These are phyloP conservation scores for Rhodotorula sp. DNA, from an alignment of 1,284 basidiomycete genomes.

Conservation along the genomic window DNA sequence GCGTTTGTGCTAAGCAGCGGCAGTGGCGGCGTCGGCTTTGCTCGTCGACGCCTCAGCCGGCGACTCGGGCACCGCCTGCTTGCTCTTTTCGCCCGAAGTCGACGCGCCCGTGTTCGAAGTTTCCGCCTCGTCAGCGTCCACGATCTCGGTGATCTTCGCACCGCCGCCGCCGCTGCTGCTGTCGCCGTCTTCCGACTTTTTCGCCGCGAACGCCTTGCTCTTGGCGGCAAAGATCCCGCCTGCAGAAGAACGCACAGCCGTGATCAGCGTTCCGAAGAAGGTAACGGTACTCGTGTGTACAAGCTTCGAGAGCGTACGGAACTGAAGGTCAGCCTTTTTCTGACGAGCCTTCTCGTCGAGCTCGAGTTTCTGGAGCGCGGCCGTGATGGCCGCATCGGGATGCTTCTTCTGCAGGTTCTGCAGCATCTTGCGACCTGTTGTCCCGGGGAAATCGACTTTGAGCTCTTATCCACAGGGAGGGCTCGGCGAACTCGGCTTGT, in stretches of 20 bases:
- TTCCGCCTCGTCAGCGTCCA: too few relatives aligned
- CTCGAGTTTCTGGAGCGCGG: conserved; percentile 21
- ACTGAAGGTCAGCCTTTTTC: not conserved
- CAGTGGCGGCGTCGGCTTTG: not conserved
- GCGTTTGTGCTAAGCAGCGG: not conserved
- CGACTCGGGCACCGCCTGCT: not conserved
- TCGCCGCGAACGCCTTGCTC: too few relatives aligned
- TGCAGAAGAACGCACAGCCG: not conserved
- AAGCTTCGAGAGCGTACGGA: conserved; percentile 6
- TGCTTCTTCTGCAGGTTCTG: conserved; percentile 23
- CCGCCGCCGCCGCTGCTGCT: not conserved
- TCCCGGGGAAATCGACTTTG: not conserved
- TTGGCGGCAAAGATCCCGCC: conserved; percentile 13
- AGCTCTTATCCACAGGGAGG: too few relatives aligned
- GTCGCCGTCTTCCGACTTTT: not conserved
- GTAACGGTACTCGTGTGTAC: not conserved
- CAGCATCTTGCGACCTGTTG: conserved; percentile 22
- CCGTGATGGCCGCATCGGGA: conserved; percentile 22
- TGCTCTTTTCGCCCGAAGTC: not conserved
- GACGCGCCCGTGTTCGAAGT: not conserved
- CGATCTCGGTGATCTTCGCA: not conserved
- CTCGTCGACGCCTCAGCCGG: not conserved
- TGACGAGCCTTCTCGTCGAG: conserved; percentile 7
- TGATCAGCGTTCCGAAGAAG: too few relatives aligned
- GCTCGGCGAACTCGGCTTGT: too few relatives aligned